Evolutionary conservation across 768 basidiomycete genomes (phyloP).

Genomic region (Boletus rufocinnamomeus): DNA sequence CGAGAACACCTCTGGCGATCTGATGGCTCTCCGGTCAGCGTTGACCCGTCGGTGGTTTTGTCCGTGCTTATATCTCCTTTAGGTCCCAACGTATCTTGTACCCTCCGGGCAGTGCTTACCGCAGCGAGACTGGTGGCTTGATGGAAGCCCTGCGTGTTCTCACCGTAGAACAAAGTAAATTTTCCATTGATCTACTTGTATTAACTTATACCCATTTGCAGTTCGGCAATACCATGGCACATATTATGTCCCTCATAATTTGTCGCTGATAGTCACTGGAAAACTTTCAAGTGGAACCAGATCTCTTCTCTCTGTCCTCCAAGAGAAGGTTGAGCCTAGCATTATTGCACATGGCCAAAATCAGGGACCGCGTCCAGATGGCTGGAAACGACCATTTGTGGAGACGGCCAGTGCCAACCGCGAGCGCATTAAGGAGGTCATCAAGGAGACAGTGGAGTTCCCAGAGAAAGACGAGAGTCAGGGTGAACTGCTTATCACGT

Average conservation of each 20-base stretch:
- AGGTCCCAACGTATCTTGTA: slow-evolving; percentile 83
- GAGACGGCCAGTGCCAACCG: slow-evolving; percentile 79
- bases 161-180: slow-evolving; percentile 83
- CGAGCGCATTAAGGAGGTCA: slow-evolving; percentile 50
- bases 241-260: slow-evolving; percentile 94
- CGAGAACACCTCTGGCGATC: slow-evolving; percentile 88
- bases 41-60: neutral
- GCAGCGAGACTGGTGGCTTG: slow-evolving; percentile 95
- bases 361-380: slow-evolving; percentile 65
- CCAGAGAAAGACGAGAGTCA: slow-evolving; percentile 97
- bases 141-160: slow-evolving; percentile 89
- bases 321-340: slow-evolving; percentile 79
- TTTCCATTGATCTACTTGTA: slow-evolving; percentile 2
- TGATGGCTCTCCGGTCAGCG: slow-evolving; percentile 82
- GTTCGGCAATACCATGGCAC: slow-evolving; percentile 87
- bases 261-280: slow-evolving; percentile 86
- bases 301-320: slow-evolving; percentile 79
- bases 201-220: slow-evolving; percentile 37
- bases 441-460: slow-evolving; percentile 78
- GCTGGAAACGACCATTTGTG: slow-evolving; percentile 93
- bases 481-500: slow-evolving; percentile 80
- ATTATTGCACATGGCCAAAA: slow-evolving; percentile 76
- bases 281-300: slow-evolving; percentile 75
- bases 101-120: slow-evolving; percentile 80
- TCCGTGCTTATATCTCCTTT: slow-evolving; percentile 10